Base-by-base conservation (phyloP, 495 filamentous ascomycete genomes). In the Neurospora intermedia region DNA sequence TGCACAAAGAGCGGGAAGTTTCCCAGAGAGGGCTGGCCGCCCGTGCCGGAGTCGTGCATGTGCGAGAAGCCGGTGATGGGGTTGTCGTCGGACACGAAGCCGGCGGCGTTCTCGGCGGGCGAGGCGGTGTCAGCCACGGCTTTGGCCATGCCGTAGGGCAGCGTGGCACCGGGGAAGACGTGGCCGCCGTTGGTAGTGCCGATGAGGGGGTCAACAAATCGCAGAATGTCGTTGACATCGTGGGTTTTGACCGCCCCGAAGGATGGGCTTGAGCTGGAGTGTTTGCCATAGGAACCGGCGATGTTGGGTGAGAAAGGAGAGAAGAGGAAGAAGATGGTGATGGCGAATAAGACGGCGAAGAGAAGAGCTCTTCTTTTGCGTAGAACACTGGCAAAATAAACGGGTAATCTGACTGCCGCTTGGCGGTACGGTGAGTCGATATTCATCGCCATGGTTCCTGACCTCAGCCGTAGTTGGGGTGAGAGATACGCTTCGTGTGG, bases 1-100 rank as follows among this genome's bases (percentile, higher is more conserved):
- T 91, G 89, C 2, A 89, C 84, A 74, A 94, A 94, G 0, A 94
- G 82, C 0, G 91, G 90, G 75, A 94, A 94, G 77, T 93, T 92
- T 38, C 92, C 92, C 74, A 94, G 77, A 3, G 90, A 92, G 11
- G 90, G 73, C 86, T 91, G 54, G 86, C 84, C 83, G 74, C 76
- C 75, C n/a, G 78, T 76, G 20, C 81, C 91, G 40, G 88, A 90
- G 77, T 93, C 91, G 81, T 94, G 91, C 82, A 91, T 86, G 71
- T 88, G 83, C 13, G 87, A 89, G 76, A 89, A 90, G 31, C 88
- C 88, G 43, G 78, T 72, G 69, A 85, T 80, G 43, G 77, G 72
- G 11, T 82, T 81, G 6, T 84, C 81, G 78, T 92, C 90, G 7
- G 84, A 87, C 18, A 91, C 88, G 74, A 89, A 93, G 9, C 91